Conservation (phyloP, 306 rosid genomes). For the Cucurbita pepo region DNA sequence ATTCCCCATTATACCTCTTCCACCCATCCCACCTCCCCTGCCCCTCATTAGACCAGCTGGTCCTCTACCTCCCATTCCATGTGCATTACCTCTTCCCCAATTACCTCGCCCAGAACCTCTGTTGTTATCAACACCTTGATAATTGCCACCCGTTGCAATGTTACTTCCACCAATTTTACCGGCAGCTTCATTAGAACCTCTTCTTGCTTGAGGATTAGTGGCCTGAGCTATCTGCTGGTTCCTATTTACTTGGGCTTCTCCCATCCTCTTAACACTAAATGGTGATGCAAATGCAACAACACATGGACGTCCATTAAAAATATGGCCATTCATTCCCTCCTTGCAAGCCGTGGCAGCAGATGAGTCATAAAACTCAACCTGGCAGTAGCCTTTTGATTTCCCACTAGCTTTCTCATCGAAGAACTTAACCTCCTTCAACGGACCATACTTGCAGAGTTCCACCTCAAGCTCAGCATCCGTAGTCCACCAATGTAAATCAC, state of each 20-base stretch:
- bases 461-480: slow-evolving; percentile 83
- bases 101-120: slow-evolving; percentile 80
- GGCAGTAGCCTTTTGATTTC: slow-evolving; percentile 92
- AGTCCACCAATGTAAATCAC: slow-evolving; percentile 99
- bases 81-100: slow-evolving; percentile 77
- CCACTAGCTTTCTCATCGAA: slow-evolving; percentile 98
- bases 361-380: slow-evolving; percentile 79
- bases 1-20: slow-evolving; percentile 86
- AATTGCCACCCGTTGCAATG: slow-evolving; percentile 67
- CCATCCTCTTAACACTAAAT: slow-evolving; percentile 80
- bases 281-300: slow-evolving; percentile 84
- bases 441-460: slow-evolving; percentile 71
- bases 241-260: slow-evolving; percentile 75
- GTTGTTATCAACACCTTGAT: slow-evolving; percentile 78
- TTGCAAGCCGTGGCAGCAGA: slow-evolving; percentile 58
- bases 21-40: slow-evolving; percentile 75
- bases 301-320: slow-evolving; percentile 78
- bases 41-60: slow-evolving; percentile 66
- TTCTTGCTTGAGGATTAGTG: slow-evolving; percentile 29
- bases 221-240: slow-evolving; percentile 56
- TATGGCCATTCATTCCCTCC: slow-evolving; percentile 80
- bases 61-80: slow-evolving; percentile 79
- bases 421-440: slow-evolving; percentile 86
- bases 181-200: slow-evolving; percentile 56
- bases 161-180: slow-evolving; percentile 51